These are phyloP conservation scores for Colletotrichum eremochloae DNA, from an alignment of 2,329 filamentous ascomycete species.

Conservation along the genomic window DNA sequence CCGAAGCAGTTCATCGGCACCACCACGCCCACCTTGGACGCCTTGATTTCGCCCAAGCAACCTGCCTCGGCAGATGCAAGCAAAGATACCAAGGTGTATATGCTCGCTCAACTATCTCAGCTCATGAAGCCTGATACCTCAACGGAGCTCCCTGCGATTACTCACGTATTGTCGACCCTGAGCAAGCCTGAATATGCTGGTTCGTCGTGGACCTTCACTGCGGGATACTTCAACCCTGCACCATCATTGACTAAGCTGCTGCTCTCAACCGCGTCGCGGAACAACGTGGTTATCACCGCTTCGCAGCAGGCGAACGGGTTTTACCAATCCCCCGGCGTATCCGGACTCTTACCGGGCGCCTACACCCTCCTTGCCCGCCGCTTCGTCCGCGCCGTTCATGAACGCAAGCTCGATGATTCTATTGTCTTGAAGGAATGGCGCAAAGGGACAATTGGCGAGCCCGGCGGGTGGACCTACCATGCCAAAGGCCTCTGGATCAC, in stretches of 20 bases:
- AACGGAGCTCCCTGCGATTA: conserved; percentile 88
- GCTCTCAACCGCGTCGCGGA: conserved; percentile 76
- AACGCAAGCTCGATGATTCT: conserved; percentile 61
- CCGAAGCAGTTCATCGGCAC: conserved; percentile 77
- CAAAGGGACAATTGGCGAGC: conserved; percentile 81
- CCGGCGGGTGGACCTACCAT: conserved; percentile 95
- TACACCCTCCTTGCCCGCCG: conserved; percentile 89
- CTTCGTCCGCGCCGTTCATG: conserved; percentile 76
- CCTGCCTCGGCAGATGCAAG: conserved; percentile 44
- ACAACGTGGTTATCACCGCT: conserved; percentile 90
- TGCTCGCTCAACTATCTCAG: conserved; percentile 89
- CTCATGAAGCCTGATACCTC: conserved; percentile 84
- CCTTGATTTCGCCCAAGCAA: conserved; percentile 71
- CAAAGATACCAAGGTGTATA: conserved; percentile 81
- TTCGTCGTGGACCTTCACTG: conserved; percentile 94
- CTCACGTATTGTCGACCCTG: conserved; percentile 78
- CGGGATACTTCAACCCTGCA: conserved; percentile 98
- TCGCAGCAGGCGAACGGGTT: conserved; percentile 96
- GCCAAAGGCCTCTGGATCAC: conserved; percentile 96
- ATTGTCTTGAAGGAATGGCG: conserved; percentile 91
- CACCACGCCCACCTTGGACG: conserved; percentile 75
- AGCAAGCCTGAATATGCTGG: conserved; percentile 72
- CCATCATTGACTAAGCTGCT: conserved; percentile 85
- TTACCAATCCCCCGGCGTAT: conserved; percentile 88
- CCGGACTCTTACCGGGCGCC: conserved; percentile 89